Base-by-base conservation (phyloP, 345 rosid species). In the Salix viminalis region DNA sequence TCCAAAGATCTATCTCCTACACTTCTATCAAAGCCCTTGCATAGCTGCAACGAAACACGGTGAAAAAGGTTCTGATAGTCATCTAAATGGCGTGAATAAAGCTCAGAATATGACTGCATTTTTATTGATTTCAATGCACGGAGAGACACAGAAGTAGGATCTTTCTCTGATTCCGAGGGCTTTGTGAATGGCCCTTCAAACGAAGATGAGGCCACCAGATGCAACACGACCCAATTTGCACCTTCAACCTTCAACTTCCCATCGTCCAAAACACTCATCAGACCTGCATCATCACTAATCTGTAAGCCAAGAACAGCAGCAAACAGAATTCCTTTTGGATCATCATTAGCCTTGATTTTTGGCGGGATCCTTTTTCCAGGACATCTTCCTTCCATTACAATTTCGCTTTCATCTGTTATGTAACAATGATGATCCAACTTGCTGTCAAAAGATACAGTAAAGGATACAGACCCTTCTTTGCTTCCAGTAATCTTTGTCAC, bases 151-250 rank as follows among this genome's bases (percentile, higher is more conserved):
- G 87, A 83, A 62, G 85, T 82, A 7, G 94, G 93, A 66, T 96
- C 87, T 77, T 44, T 91, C 80, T 80, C 88, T 69, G 99, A 96
- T 82, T 89, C 94, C 72, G 69, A 83, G 30, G 99, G 98, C 79
- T 85, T 81, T 0, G 76, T 86, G 69, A 92, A 87, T 42, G 99
- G 94, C 12, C 96, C 96, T 16, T 89, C 93, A 80, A 93, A 96
- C 13, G 94, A 90, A 76, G 99, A 90, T 60, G 96, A 85, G 79
- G 94, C 92, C 8, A 82, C 82, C 16, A 93, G 79, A 76, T 77
- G 80, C 82, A 93, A 65, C 81, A 93, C 86, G 5, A 85, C 92
- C 93, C 96, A 96, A 81, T 91, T 91, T 1, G 93, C 80, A 26
- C 92, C 93, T 50, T 90, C 83, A 79, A 96, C 93, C 79, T 84